phyloP scores from a whole-genome alignment of 2,329 filamentous ascomycete species.

The Exophiala sp. region DNA sequence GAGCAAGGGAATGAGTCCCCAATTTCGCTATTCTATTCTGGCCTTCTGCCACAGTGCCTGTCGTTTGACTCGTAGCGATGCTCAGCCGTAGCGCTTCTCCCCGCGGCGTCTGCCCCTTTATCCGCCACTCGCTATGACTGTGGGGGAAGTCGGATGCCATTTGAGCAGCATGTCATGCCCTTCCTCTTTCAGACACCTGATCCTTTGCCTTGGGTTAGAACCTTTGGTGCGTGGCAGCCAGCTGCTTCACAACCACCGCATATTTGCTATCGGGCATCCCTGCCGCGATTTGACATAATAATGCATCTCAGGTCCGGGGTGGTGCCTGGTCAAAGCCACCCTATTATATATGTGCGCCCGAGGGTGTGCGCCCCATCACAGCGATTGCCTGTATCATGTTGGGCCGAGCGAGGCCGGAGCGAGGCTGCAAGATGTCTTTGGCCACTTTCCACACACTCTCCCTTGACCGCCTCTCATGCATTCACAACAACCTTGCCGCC shows the following conservation, averaged over 20 bases:
- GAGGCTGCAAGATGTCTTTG: background rate
- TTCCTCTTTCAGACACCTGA: background rate
- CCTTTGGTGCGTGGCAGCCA: background rate
- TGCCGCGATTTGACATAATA: conserved; percentile 3
- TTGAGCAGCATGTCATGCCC: background rate
- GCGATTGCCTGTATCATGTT: background rate
- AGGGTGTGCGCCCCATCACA: background rate
- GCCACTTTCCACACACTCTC: background rate
- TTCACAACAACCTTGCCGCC: conserved; percentile 15
- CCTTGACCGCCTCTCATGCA: background rate
- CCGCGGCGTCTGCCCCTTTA: background rate
- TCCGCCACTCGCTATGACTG: background rate
- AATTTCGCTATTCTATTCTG: no score
- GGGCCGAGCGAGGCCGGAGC: background rate
- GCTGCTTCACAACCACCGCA: background rate
- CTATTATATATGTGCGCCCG: background rate
- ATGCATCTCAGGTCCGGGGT: background rate
- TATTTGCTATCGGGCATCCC: background rate
- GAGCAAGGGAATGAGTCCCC: no score
- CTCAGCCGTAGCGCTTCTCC: no score
- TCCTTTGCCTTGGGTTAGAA: conserved; percentile 3
- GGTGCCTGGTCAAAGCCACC: background rate
- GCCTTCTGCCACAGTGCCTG: no score
- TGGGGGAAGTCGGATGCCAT: background rate
- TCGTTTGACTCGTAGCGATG: no score